Conservation (phyloP, 2,329 filamentous ascomycete species). For the Tolypocladium ophioglossoides region DNA sequence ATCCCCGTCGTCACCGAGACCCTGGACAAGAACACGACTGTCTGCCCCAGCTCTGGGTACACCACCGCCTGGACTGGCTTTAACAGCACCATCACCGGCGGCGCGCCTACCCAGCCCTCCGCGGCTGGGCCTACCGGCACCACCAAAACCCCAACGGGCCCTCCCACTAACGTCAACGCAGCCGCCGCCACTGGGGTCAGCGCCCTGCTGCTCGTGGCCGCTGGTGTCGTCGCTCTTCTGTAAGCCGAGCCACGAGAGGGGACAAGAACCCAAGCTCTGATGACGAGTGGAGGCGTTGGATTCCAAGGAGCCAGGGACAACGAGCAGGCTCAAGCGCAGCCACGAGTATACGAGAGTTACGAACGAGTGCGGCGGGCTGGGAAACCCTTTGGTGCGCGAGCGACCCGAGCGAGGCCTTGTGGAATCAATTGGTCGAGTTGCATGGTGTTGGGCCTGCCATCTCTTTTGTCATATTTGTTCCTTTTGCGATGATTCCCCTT, state of each 20-base stretch:
- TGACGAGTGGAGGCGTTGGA: conserved; percentile 13
- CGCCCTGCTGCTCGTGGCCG: conserved; percentile 24
- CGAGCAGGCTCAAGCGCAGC: conserved; percentile 13
- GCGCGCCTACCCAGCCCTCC: conserved; percentile 14
- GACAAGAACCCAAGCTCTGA: conserved; percentile 5
- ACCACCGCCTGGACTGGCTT: conserved; percentile 18
- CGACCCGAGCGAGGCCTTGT: conserved; percentile 4
- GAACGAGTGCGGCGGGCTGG: conserved; percentile 6
- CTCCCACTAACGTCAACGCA: conserved; percentile 13
- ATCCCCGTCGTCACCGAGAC: conserved; percentile 10
- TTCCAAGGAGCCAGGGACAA: conserved; percentile 5
- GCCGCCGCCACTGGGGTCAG: conserved; percentile 23
- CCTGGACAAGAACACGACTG: conserved; percentile 14
- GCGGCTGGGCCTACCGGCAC: conserved; percentile 3
- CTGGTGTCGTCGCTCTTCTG: conserved; percentile 24
- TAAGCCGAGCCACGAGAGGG: conserved; percentile 9
- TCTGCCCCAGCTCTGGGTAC: conserved; percentile 13
- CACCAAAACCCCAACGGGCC: conserved; percentile 7
- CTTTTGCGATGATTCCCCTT: conserved; percentile 12
- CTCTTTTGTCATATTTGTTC: conserved; percentile 4
- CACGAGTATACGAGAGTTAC: conserved; percentile 24
- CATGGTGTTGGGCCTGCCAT: conserved; percentile 4
- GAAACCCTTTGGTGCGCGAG: not conserved
- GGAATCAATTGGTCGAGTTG: conserved; percentile 9
- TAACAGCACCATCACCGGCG: conserved; percentile 21